phyloP scores from a whole-genome alignment of 805 yeast species.

The Yamadazyma tumulicola region DNA sequence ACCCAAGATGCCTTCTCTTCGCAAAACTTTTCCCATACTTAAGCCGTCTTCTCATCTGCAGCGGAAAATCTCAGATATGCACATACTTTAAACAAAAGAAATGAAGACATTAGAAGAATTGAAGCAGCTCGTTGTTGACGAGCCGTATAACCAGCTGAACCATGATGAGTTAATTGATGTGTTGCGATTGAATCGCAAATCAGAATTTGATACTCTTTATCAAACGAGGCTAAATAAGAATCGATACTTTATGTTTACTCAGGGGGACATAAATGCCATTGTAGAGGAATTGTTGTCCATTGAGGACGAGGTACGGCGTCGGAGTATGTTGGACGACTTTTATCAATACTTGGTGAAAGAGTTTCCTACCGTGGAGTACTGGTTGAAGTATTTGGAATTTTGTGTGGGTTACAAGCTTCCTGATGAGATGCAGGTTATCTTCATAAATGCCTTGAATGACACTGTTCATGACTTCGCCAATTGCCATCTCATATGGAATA shows the following conservation, averaged over 20 bases:
- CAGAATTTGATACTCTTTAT: conserved; percentile 1
- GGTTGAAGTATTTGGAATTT: conserved; percentile 19
- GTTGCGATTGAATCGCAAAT: conserved; percentile 7
- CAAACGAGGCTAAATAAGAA: conserved; percentile 5
- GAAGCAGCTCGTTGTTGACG: conserved; percentile 5
- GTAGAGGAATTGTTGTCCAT: conserved; percentile 16
- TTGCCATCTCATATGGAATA: conserved; percentile 11
- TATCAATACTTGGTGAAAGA: conserved; percentile 16
- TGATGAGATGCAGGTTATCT: conserved; percentile 9
- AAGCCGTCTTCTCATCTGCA: too few species aligned
- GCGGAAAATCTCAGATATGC: not conserved
- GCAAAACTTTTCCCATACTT: too few species aligned
- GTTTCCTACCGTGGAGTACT: conserved; percentile 19
- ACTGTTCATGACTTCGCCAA: conserved; percentile 22
- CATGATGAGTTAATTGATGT: conserved; percentile 17
- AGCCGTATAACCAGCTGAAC: conserved; percentile 13
- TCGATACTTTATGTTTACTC: conserved; percentile 9
- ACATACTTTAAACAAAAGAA: not conserved
- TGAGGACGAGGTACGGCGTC: conserved; percentile 8
- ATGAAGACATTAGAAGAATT: conserved; percentile 10
- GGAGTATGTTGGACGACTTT: conserved; percentile 10
- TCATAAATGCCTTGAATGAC: conserved; percentile 19
- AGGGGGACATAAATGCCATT: conserved; percentile 16
- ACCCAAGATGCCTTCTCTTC: conserved; percentile 5
- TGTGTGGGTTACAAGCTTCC: conserved; percentile 4